Percentiles rank a stretch among this genome's conserved stretches.
Conservation (phyloP, 2,329 filamentous ascomycete genomes). For the Grosmannia serpens region DNA sequence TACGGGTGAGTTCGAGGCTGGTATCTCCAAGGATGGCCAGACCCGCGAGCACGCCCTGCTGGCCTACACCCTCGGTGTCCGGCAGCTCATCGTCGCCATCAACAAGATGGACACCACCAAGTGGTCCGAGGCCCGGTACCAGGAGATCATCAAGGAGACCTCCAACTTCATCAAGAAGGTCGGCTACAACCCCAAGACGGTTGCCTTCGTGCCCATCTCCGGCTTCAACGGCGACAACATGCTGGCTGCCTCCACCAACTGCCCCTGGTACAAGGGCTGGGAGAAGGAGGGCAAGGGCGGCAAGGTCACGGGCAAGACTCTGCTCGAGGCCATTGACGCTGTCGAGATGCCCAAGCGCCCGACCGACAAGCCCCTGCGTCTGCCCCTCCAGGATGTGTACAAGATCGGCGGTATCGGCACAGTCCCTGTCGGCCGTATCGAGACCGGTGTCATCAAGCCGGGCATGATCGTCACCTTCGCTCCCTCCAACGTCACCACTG, state of each 20-base stretch:
- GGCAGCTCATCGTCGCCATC: slow-evolving; percentile 99
- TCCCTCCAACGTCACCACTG: slow-evolving; percentile 97
- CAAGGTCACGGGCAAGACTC: slow-evolving; percentile 89
- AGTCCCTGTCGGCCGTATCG: slow-evolving; percentile 99
- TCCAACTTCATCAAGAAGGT: slow-evolving; percentile 99
- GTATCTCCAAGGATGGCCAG: slow-evolving; percentile 99
- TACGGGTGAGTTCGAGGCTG: slow-evolving; percentile 99
- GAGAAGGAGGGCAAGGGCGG: slow-evolving; percentile 91
- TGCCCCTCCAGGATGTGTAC: slow-evolving; percentile 99
- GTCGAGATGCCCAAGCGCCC: slow-evolving; percentile 90
- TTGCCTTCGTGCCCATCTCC: slow-evolving; percentile 99
- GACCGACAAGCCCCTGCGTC: slow-evolving; percentile 98
- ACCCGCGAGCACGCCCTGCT: slow-evolving; percentile 99
- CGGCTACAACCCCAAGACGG: slow-evolving; percentile 98
- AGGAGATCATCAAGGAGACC: slow-evolving; percentile 99
- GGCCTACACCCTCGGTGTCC: slow-evolving; percentile 99
- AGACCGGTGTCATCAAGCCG: slow-evolving; percentile 93
- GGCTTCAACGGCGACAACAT: slow-evolving; percentile 99
- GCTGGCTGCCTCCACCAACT: slow-evolving; percentile 80
- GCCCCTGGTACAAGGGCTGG: slow-evolving; percentile 99
- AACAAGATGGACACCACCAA: slow-evolving; percentile 99
- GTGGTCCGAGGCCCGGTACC: slow-evolving; percentile 92
- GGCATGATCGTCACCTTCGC: slow-evolving; percentile 97
- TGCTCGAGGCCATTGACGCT: slow-evolving; percentile 96
- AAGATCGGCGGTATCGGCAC: slow-evolving; percentile 99